phyloP scores from a whole-genome alignment of 1,139 yeast genomes.

The Candida sp. region DNA sequence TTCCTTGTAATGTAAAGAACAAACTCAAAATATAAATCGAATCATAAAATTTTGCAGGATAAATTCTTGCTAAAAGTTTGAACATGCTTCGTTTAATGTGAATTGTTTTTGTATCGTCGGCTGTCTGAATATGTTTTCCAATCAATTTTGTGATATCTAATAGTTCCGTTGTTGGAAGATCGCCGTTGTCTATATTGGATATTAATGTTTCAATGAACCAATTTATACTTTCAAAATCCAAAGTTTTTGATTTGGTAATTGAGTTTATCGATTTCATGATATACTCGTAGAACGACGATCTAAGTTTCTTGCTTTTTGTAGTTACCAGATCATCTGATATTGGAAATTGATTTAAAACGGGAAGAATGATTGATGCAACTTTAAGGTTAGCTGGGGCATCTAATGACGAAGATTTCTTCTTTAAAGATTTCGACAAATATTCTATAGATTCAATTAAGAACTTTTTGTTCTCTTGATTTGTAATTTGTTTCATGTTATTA shows the following conservation, averaged over 20 bases:
- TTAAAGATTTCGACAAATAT: conserved; percentile 6
- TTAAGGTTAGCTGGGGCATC: conserved; percentile 12
- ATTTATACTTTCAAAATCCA: neutral
- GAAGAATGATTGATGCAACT: conserved; percentile 15
- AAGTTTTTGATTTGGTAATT: neutral
- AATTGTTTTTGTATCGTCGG: neutral
- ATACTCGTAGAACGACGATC: neutral
- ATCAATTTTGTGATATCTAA: conserved; percentile 5
- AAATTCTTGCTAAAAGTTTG: conserved; percentile 19
- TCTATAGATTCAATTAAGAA: conserved; percentile 14
- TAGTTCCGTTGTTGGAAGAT: neutral
- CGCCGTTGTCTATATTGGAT: neutral
- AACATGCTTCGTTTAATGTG: conserved; percentile 20
- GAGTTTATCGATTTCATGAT: neutral
- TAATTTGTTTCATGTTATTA: conserved; percentile 22
- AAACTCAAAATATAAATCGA: conserved; percentile 8
- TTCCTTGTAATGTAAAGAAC: conserved; percentile 5
- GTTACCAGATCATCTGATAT: conserved; percentile 2
- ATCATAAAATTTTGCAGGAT: conserved; percentile 3
- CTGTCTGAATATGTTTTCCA: conserved; percentile 4
- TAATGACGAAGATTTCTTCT: neutral
- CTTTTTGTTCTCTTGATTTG: conserved; percentile 11
- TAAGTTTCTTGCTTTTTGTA: neutral
- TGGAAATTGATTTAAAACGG: conserved; percentile 1
- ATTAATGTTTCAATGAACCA: conserved; percentile 7